Conservation (phyloP, 2,329 filamentous ascomycete genomes). For the Aureobasidium sp. region DNA sequence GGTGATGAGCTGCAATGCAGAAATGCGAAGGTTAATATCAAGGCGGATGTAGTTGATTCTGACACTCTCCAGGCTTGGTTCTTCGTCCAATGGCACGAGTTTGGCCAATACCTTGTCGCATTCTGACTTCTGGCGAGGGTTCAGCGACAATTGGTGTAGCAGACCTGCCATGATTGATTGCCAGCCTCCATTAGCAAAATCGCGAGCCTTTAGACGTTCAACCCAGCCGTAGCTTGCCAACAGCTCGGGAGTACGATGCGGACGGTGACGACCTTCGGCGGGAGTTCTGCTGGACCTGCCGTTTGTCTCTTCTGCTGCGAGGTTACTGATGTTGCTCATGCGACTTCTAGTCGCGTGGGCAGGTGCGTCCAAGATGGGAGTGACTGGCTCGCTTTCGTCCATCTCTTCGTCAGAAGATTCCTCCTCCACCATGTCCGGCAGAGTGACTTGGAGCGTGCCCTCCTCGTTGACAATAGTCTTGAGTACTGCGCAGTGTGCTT, state of each 20-base stretch:
- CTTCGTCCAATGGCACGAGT: slow-evolving; percentile 70
- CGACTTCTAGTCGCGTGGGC: slow-evolving; percentile 78
- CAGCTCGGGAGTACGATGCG: slow-evolving; percentile 68
- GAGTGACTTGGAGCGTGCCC: slow-evolving; percentile 69
- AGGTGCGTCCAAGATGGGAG: slow-evolving; percentile 64
- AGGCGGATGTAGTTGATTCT: slow-evolving; percentile 64
- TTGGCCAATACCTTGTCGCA: slow-evolving; percentile 75
- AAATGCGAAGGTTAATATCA: slow-evolving; percentile 75
- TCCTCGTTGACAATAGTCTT: slow-evolving; percentile 77
- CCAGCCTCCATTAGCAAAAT: slow-evolving; percentile 87
- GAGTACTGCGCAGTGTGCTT: slow-evolving; percentile 84
- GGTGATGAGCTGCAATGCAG: slow-evolving; percentile 76
- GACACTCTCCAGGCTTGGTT: slow-evolving; percentile 70
- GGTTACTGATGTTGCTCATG: slow-evolving; percentile 48
- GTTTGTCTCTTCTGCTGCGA: slow-evolving; percentile 64
- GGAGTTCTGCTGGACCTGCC: slow-evolving; percentile 15
- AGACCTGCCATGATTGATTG: slow-evolving; percentile 82
- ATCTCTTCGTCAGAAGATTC: slow-evolving; percentile 64
- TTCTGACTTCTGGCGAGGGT: slow-evolving; percentile 58
- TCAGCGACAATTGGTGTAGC: slow-evolving; percentile 74
- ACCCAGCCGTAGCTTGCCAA: slow-evolving; percentile 75
- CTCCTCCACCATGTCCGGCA: slow-evolving; percentile 68
- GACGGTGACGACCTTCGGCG: slow-evolving; percentile 21
- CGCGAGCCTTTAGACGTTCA: slow-evolving; percentile 70
- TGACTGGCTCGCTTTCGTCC: slow-evolving; percentile 51